Conservation (phyloP, 805 yeast species). For the Cyberlindnera mrakii region DNA sequence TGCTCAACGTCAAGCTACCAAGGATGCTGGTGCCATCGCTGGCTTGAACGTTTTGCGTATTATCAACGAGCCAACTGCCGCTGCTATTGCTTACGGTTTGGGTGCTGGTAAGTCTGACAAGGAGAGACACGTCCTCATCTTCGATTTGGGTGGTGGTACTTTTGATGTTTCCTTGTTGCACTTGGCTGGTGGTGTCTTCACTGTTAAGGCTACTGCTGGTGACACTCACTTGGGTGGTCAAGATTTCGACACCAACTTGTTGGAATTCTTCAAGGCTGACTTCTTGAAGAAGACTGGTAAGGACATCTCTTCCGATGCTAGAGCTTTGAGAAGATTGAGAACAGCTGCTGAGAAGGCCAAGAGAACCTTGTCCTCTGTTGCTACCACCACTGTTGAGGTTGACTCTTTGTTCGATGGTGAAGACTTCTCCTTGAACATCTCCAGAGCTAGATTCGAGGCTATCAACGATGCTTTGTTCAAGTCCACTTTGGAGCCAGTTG, state of each 20-base stretch:
- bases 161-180: conserved; percentile 92
- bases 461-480: conserved; percentile 89
- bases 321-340: conserved; percentile 97
- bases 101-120: conserved; percentile 79
- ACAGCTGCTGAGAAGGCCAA: conserved; percentile 99
- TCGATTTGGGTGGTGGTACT: conserved; percentile 99
- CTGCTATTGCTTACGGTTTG: conserved; percentile 98
- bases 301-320: conserved; percentile 85
- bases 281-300: conserved; percentile 93
- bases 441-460: conserved; percentile 98
- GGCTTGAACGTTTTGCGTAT: conserved; percentile 74
- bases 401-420: conserved; percentile 94
- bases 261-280: conserved; percentile 87
- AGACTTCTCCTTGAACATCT: conserved; percentile 87
- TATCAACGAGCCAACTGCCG: conserved; percentile 87
- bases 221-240: conserved; percentile 99
- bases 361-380: conserved; percentile 94
- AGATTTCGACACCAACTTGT: conserved; percentile 95
- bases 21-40: conserved; percentile 77
- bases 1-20: conserved; percentile 77
- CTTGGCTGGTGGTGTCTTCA: conserved; percentile 94
- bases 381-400: conserved; percentile 94
- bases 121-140: conserved; percentile 86
- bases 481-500: conserved; percentile 91
- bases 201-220: conserved; percentile 98